These are phyloP conservation scores for Leptographium wingfieldii DNA, from an alignment of 2,329 filamentous ascomycete species.

Conservation along the genomic window DNA sequence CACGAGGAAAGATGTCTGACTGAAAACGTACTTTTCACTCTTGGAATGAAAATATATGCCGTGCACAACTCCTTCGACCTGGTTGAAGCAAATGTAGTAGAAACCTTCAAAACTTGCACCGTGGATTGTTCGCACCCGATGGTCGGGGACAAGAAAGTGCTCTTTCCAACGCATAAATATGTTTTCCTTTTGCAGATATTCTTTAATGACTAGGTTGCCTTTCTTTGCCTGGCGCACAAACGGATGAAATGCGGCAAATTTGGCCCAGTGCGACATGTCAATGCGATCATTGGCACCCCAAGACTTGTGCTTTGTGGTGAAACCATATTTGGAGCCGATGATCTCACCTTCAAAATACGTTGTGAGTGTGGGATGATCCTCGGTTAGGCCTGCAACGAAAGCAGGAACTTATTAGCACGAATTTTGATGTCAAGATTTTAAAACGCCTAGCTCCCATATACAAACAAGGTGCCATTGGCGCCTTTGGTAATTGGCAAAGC, in stretches of 20 bases:
- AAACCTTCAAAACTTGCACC: constrained; percentile 97
- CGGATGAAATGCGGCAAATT: constrained; percentile 77
- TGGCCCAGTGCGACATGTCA: constrained; percentile 84
- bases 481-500: background rate
- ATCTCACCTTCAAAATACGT: constrained; percentile 99
- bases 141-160: constrained; percentile 91
- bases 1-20: background rate
- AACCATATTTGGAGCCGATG: constrained; percentile 89
- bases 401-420: background rate
- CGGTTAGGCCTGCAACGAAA: constrained; percentile 58
- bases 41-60: constrained; percentile 98
- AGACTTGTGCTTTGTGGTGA: constrained; percentile 73
- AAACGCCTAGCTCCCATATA: background rate
- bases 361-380: constrained; percentile 92
- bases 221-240: constrained; percentile 49
- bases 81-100: constrained; percentile 98
- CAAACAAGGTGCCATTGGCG: background rate
- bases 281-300: constrained; percentile 92
- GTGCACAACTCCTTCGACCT: constrained; percentile 70
- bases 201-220: constrained; percentile 45
- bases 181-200: constrained; percentile 69
- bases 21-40: constrained; percentile 73
- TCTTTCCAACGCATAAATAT: constrained; percentile 99
- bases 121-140: constrained; percentile 77
- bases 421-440: too few relatives aligned